Evolutionary conservation across 768 basidiomycete species (phyloP).

Genomic region (Boletus huronensis): DNA sequence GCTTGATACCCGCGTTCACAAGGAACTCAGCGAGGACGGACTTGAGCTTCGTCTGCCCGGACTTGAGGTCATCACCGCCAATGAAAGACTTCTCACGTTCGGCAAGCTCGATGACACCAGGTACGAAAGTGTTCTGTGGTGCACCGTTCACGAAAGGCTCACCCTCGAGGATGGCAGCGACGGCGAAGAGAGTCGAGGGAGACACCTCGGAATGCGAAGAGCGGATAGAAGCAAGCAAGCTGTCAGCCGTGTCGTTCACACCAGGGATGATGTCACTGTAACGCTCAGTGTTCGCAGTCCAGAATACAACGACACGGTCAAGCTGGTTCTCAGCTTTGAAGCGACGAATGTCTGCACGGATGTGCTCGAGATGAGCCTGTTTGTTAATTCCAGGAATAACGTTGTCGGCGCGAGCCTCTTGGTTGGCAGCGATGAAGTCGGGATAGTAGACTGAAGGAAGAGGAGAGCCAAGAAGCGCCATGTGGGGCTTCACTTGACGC

Average conservation of each 20-base stretch:
- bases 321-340: slow-evolving; percentile 84
- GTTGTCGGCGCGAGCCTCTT: slow-evolving; percentile 94
- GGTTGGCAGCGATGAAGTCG: slow-evolving; percentile 97
- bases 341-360: slow-evolving; percentile 88
- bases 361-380: slow-evolving; percentile 84
- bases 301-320: slow-evolving; percentile 91
- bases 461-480: slow-evolving; percentile 77
- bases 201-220: slow-evolving; percentile 90
- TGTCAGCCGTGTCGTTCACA: slow-evolving; percentile 91
- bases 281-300: slow-evolving; percentile 99
- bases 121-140: slow-evolving; percentile 98
- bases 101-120: slow-evolving; percentile 89
- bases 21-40: slow-evolving; percentile 96
- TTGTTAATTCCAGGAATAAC: slow-evolving; percentile 83
- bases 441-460: slow-evolving; percentile 96
- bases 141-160: slow-evolving; percentile 97
- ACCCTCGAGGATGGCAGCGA: slow-evolving; percentile 92
- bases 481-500: slow-evolving; percentile 85
- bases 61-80: slow-evolving; percentile 97
- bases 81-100: slow-evolving; percentile 90
- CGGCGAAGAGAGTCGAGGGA: slow-evolving; percentile 92
- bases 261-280: slow-evolving; percentile 94
- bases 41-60: slow-evolving; percentile 97
- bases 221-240: slow-evolving; percentile 79
- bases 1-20: slow-evolving; percentile 98